Evolutionary conservation across 345 rosid species (phyloP).

Genomic region (Brassica napus): Da-Ae NC_063452.1:56519001-56519500

Average conservation of each 20-base stretch:
- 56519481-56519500: slow-evolving; percentile 51
- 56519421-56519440: slow-evolving; percentile 28
- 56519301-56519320: slow-evolving; percentile 40
- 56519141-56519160: not conserved
- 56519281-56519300: slow-evolving; percentile 62
- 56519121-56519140: slow-evolving; percentile 16
- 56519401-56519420: slow-evolving; percentile 32
- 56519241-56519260: slow-evolving; percentile 26
- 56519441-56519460: slow-evolving; percentile 43
- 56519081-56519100: not conserved
- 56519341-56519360: slow-evolving; percentile 52
- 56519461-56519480: slow-evolving; percentile 67
- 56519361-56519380: slow-evolving; percentile 46
- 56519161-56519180: not conserved
- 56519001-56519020: slow-evolving; percentile 26
- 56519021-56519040: slow-evolving; percentile 24
- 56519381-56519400: slow-evolving; percentile 30
- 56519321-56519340: slow-evolving; percentile 37
- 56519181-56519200: slow-evolving; percentile 28
- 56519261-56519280: slow-evolving; percentile 94
- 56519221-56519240: slow-evolving; percentile 29
- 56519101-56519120: slow-evolving; percentile 12
- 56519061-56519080: slow-evolving; percentile 5
- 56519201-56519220: slow-evolving; percentile 20
- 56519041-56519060: slow-evolving; percentile 3